Evolutionary conservation across 208 protist species (phyloP).

Genomic region (Leishmania tropica): DNA sequence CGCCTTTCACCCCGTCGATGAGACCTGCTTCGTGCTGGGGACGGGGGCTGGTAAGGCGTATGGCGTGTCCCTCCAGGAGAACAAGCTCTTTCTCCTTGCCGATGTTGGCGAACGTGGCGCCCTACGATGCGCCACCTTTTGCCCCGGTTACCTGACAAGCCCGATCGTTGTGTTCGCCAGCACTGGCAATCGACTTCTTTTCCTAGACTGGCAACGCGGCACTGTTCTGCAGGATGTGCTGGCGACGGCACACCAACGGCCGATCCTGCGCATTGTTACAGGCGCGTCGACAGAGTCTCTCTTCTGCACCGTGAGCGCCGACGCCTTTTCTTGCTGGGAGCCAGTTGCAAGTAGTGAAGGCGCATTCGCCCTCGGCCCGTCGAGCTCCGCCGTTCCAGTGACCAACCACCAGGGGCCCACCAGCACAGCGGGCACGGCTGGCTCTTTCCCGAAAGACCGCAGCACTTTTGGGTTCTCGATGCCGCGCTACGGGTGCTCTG

Average conservation of each 20-base stretch:
- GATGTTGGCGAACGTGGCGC: constrained; percentile 18
- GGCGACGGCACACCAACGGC: constrained; percentile 21
- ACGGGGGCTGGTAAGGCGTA: constrained; percentile 40
- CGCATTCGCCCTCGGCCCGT: not conserved
- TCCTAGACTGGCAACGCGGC: constrained; percentile 52
- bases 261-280: constrained; percentile 28
- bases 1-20: constrained; percentile 35
- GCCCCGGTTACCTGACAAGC: constrained; percentile 21
- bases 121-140: constrained; percentile 42
- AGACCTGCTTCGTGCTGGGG: constrained; percentile 38
- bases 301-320: constrained; percentile 40
- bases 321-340: constrained; percentile 52
- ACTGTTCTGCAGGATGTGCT: constrained; percentile 35
- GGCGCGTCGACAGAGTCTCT: constrained; percentile 22
- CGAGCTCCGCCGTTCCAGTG: not conserved
- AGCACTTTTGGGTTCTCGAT: not conserved
- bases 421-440: not conserved
- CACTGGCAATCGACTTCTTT: constrained; percentile 30
- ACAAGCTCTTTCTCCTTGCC: constrained; percentile 42
- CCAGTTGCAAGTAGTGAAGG: not conserved
- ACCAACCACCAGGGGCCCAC: not conserved
- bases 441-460: not conserved
- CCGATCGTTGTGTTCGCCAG: constrained; percentile 35
- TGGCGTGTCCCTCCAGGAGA: constrained; percentile 48
- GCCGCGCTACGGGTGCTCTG: constrained; percentile 32